Conservation (phyloP, 2,329 filamentous ascomycete species). For the Thermothelomyces thermophilus region DNA sequence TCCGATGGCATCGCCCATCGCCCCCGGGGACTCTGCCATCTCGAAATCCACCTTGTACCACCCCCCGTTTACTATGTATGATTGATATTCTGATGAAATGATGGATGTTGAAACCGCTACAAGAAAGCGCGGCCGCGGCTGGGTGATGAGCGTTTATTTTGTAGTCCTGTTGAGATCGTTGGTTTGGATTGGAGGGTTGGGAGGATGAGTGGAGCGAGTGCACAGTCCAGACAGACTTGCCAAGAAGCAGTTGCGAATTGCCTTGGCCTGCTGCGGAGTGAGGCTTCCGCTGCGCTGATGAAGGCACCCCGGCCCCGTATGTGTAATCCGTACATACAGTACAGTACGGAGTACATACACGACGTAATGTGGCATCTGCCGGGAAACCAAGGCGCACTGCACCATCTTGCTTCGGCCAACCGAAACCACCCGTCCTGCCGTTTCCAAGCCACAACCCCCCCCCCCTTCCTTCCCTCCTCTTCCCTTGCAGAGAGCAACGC, state of each 20-base stretch:
- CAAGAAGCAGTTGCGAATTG: too few species aligned
- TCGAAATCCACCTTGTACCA: too few species aligned
- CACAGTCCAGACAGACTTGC: too few species aligned
- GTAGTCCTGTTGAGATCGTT: slow-evolving; percentile 16
- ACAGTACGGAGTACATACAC: too few species aligned
- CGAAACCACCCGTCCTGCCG: too few species aligned
- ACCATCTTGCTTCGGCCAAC: slow-evolving; percentile 4
- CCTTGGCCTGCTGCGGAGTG: too few species aligned
- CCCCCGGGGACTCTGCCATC: background rate
- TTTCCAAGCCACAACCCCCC: too few species aligned
- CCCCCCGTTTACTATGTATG: background rate
- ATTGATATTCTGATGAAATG: background rate
- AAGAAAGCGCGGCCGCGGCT: slow-evolving; percentile 20
- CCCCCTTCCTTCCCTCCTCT: too few species aligned
- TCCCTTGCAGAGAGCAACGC: too few species aligned
- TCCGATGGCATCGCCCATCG: background rate
- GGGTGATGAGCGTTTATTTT: slow-evolving; percentile 19
- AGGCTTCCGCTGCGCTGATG: too few species aligned
- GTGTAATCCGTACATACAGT: too few species aligned
- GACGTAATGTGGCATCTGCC: slow-evolving; percentile 15
- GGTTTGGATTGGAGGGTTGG: slow-evolving; percentile 1
- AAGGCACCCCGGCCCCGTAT: too few species aligned
- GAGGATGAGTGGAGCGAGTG: background rate
- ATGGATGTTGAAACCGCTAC: slow-evolving; percentile 11
- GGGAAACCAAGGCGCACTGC: background rate